A percentile compares a stretch with the other conserved stretches of the same genome.
phyloP scores from a whole-genome alignment of 129 eudicot species.

The Chrysanthemum lavandulifolium region DNA sequence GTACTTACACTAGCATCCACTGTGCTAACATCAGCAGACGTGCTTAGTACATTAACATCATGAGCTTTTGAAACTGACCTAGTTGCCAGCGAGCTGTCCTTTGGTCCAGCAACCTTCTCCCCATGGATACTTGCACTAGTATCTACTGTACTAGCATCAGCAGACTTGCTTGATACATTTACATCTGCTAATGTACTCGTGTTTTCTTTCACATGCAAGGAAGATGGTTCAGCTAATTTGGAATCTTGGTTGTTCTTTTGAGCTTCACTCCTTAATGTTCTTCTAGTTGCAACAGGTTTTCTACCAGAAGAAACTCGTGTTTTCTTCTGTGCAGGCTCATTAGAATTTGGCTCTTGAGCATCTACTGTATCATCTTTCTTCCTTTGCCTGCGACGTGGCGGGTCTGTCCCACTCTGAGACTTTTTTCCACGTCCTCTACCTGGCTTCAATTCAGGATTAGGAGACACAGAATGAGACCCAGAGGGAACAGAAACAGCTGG shows the following conservation, averaged over 20 bases:
- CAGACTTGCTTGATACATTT: too few relatives aligned
- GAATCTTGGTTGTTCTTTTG: conserved; percentile 31
- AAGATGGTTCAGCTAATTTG: conserved; percentile 27
- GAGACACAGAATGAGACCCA: conserved; percentile 32
- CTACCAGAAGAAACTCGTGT: conserved; percentile 51
- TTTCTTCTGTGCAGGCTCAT: conserved; percentile 49
- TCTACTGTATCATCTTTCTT: conserved; percentile 42
- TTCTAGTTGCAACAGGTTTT: conserved; percentile 48
- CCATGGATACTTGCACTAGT: neutral
- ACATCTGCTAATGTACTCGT: too few relatives aligned
- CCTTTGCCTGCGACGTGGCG: conserved; percentile 63
- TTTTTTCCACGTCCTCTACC: conserved; percentile 68
- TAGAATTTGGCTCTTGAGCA: conserved; percentile 44
- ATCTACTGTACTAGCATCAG: too few relatives aligned
- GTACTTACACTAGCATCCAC: conserved; percentile 11
- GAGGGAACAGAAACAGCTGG: conserved; percentile 28
- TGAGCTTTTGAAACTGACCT: too few relatives aligned
- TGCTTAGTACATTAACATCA: neutral
- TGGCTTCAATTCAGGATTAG: conserved; percentile 39
- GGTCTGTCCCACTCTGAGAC: conserved; percentile 46
- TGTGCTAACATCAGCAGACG: conserved; percentile 13
- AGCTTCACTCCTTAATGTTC: conserved; percentile 46
- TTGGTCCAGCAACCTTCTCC: too few relatives aligned
- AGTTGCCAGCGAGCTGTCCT: too few relatives aligned
- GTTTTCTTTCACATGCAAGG: conserved; percentile 18